Base-by-base conservation (phyloP, 2,329 filamentous ascomycete species). In the Rutstroemia sp. region DNA sequence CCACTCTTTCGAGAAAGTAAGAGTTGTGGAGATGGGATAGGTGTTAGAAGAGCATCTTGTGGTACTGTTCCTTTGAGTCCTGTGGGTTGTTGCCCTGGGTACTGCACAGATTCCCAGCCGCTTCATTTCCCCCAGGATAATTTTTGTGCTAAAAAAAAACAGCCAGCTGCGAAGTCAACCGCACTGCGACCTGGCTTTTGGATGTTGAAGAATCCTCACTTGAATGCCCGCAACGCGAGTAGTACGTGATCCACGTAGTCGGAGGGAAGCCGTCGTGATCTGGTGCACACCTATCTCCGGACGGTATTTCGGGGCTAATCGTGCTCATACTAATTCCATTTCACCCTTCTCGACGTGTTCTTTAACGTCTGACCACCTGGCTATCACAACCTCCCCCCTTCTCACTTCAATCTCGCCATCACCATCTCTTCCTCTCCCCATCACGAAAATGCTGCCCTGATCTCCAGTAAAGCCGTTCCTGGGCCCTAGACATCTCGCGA, bases 381-480 rank as follows among this genome's bases (percentile, higher is more conserved):
- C 65, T 55, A 67, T 61, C 9, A 66, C 64, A 9, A 68, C 62
- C 37, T 69, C 66, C 4, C 66, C 66, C 27, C 61, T 63, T 23
- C 56, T 56, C 54, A 81, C 77, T 60, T 83, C 77, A 69, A 88
- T 68, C 59, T 74, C 69, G 71, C 77, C 73, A 74, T 89, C 86
- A 61, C 71, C 76, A 62, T 88, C 84, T 8, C 83, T 84, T 12
- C 86, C 85, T 60, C 78, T 77, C 48, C 88, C 78, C 59, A 91
- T 78, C 42, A 92, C 83, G 70, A 96, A 94, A 1, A 97, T 90
- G 5, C 89, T 89, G 59, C 91, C 88, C 47, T 84, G 73, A 68
- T 96, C 92, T 0, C 92, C 85, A 12, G 37, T 44, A 16, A 56
- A 39, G 62, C 72, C 76, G 61, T 87, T 83, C 4, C 82, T 83